phyloP scores from a whole-genome alignment of 140 eudicot genomes.

The Stevia rebaudiana region DNA sequence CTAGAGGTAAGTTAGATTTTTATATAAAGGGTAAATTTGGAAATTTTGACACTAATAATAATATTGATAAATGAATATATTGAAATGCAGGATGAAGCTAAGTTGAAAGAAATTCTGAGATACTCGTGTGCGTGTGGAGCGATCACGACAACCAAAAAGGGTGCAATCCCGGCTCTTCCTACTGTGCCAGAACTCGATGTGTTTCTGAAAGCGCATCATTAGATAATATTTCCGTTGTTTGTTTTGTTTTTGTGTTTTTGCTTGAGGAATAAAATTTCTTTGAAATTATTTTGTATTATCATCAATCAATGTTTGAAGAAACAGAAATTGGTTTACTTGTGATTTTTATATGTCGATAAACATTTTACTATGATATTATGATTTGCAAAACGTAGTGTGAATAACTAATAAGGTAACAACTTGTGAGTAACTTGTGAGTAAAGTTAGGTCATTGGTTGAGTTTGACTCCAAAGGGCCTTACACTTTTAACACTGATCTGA shows the following conservation, averaged over 20 bases:
- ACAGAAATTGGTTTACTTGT: slow-evolving; percentile 14
- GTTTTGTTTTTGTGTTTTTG: slow-evolving; percentile 2
- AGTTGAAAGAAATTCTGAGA: slow-evolving; percentile 53
- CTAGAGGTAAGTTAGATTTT: slow-evolving; percentile 40
- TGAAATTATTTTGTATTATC: slow-evolving; percentile 26
- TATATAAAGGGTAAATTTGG: neutral
- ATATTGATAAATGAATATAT: neutral
- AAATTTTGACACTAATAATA: neutral
- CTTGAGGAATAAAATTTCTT: slow-evolving; percentile 20
- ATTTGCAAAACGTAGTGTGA: neutral
- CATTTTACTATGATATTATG: neutral
- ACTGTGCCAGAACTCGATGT: slow-evolving; percentile 49
- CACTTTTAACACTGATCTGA: no score
- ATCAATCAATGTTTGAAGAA: slow-evolving; percentile 15
- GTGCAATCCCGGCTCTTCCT: slow-evolving; percentile 92
- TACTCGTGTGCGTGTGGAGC: slow-evolving; percentile 92
- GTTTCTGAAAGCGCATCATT: slow-evolving; percentile 36
- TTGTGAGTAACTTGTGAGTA: no score
- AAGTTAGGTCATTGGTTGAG: no score
- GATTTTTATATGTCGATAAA: no score
- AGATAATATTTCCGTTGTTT: neutral
- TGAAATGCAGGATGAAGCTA: slow-evolving; percentile 55
- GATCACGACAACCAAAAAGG: slow-evolving; percentile 87
- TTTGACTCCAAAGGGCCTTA: no score
- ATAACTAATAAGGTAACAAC: no score